Evolutionary conservation across 1,284 basidiomycete species (phyloP), one percentile per base, ranked within the genome.

Genomic region (Neonothopanus nambi): DNA sequence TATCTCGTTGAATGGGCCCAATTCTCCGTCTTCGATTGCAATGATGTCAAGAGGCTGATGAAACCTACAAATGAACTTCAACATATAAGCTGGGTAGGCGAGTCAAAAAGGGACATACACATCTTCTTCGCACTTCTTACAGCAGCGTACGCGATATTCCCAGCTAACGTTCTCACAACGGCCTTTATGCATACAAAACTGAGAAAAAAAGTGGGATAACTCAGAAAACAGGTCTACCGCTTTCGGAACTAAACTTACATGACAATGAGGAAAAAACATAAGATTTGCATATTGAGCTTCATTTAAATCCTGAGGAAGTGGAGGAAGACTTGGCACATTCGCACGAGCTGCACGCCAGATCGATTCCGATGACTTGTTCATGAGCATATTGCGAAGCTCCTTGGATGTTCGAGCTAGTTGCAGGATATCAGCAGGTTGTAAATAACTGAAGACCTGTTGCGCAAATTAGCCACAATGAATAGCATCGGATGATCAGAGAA

Each of bases 261-360:
- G 57, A 40, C 70, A 72, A 26, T 58, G 39, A 20, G 57, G 60
- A 13, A 59, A 62, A 41, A 67, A 70, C 11, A 62, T 51, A 7
- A 70, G 58, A 40, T 67, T 60, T 3, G 65, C 64, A 54, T 66
- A 72, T 45, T 61, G 58, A 1, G 68, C 67, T 51, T 70, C 69
- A 17, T 51, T 62, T 48, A 72, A 48, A 46, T 67, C 65, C 1
- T 54, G 47, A 2, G 69, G 69, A 46, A 64, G 67, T 9, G 62
- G 61, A 17, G 69, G 70, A 8, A 71, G 47, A 8, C 57, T 60
- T 8, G 58, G 24, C 17, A 61, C 47, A 48, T 63, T 63, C 12
- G 44, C 33, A 21, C 59, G 56, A 20, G 62, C 53, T 20, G 52
- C 45, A 51, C 62, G 64, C 68, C 67, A 70, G 30, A 67, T 51